Conservation (phyloP, 768 basidiomycete genomes). For the Macrocybe gigantea region DNA sequence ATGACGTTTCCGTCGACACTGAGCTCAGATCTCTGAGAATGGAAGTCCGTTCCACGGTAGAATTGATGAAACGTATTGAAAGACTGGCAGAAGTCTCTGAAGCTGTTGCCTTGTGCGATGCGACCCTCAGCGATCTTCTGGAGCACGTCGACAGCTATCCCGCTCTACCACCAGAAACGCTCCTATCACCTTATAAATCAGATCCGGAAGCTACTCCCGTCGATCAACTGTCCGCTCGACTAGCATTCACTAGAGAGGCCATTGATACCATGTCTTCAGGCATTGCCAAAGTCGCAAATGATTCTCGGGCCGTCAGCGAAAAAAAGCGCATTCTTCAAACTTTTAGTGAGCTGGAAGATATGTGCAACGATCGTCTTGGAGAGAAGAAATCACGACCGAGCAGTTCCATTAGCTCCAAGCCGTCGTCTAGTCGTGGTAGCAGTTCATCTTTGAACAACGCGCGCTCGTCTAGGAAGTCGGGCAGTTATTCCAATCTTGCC, state of each 20-base stretch:
- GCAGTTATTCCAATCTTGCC: conserved; percentile 35
- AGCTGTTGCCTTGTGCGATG: conserved; percentile 54
- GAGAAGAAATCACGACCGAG: conserved; percentile 59
- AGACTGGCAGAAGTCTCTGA: conserved; percentile 49
- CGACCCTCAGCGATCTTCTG: conserved; percentile 76
- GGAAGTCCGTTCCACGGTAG: conserved; percentile 50
- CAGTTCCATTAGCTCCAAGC: conserved; percentile 58
- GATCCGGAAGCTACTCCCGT: conserved; percentile 44
- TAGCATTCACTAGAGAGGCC: conserved; percentile 53
- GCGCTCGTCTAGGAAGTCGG: conserved; percentile 22
- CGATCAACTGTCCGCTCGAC: conserved; percentile 58
- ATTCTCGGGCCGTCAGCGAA: conserved; percentile 57
- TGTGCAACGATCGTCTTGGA: conserved; percentile 63
- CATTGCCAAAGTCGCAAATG: conserved; percentile 42
- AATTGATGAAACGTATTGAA: conserved; percentile 45
- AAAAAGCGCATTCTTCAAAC: conserved; percentile 67
- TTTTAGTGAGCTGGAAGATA: conserved; percentile 76
- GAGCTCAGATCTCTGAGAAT: conserved; percentile 56
- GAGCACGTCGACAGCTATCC: conserved; percentile 87
- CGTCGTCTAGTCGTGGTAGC: conserved; percentile 54
- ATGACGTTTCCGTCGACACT: conserved; percentile 37
- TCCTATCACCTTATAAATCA: conserved; percentile 45
- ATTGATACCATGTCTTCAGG: conserved; percentile 41
- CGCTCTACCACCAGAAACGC: conserved; percentile 41
- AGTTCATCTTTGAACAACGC: conserved; percentile 34